A percentile compares a stretch with the other conserved stretches of the same genome.
Conservation (phyloP, 805 yeast species). For the Sungouiella blattae region DNA sequence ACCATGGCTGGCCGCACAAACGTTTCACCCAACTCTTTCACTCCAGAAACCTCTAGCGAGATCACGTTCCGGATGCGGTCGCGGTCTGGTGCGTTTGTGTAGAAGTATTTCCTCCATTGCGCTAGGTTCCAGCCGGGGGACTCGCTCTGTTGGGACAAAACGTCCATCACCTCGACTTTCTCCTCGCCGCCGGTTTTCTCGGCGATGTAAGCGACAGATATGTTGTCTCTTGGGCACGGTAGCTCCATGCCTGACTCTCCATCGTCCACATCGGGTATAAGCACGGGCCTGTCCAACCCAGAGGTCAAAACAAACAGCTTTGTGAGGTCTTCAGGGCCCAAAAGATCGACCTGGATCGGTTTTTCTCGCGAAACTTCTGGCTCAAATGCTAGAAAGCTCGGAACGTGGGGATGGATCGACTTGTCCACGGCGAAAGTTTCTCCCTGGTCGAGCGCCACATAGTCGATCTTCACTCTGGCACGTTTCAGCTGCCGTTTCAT, state of each 20-base stretch:
- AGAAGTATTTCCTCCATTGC: constrained; percentile 73
- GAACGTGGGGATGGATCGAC: constrained; percentile 52
- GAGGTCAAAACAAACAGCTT: constrained; percentile 30
- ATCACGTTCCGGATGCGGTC: constrained; percentile 77
- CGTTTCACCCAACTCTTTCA: constrained; percentile 41
- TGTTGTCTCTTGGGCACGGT: constrained; percentile 39
- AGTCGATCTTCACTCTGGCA: constrained; percentile 56
- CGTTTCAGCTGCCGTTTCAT: constrained; percentile 54
- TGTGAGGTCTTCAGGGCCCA: constrained; percentile 33
- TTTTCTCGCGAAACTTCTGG: constrained; percentile 10
- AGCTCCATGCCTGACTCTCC: constrained; percentile 44
- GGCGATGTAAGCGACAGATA: constrained; percentile 56
- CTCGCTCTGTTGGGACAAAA: constrained; percentile 67
- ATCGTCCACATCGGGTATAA: constrained; percentile 31
- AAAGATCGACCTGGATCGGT: constrained; percentile 21
- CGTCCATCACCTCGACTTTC: constrained; percentile 84
- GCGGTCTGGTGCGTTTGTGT: constrained; percentile 39
- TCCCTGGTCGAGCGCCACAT: constrained; percentile 76
- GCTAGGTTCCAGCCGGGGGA: constrained; percentile 65
- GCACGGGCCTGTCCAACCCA: constrained; percentile 42
- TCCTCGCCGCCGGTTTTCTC: constrained; percentile 58
- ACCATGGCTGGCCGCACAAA: constrained; percentile 69
- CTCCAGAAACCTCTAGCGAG: constrained; percentile 69
- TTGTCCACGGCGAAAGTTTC: constrained; percentile 47
- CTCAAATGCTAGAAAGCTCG: constrained; percentile 11